Conservation (phyloP, 2,329 filamentous ascomycete species). For the Fusarium udum region DNA sequence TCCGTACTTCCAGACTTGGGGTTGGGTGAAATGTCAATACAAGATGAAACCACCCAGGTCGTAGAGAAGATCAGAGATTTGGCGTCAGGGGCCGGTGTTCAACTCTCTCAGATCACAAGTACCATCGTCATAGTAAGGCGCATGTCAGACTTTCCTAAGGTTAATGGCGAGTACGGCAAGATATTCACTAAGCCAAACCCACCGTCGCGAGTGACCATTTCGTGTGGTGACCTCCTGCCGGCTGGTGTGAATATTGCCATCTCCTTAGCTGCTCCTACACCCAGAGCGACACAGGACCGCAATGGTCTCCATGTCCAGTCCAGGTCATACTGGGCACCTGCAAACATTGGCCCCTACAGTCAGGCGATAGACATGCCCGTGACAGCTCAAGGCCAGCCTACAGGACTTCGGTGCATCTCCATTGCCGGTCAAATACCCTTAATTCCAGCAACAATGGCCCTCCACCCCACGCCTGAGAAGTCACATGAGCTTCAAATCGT, state of each 20-base stretch:
- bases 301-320: slow-evolving; percentile 88
- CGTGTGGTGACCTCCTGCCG: slow-evolving; percentile 75
- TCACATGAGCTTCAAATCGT: slow-evolving; percentile 67
- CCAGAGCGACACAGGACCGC: slow-evolving; percentile 50
- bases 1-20: slow-evolving; percentile 48
- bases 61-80: slow-evolving; percentile 56
- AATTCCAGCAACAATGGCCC: slow-evolving; percentile 78
- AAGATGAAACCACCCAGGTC: slow-evolving; percentile 59
- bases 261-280: slow-evolving; percentile 55
- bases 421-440: slow-evolving; percentile 94
- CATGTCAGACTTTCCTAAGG: slow-evolving; percentile 79
- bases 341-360: slow-evolving; percentile 97
- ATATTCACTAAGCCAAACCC: slow-evolving; percentile 84
- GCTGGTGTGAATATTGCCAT: slow-evolving; percentile 68
- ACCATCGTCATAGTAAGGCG: slow-evolving; percentile 75
- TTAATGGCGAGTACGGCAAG: slow-evolving; percentile 80
- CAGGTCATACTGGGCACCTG: slow-evolving; percentile 95
- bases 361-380: slow-evolving; percentile 75
- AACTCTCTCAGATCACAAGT: slow-evolving; percentile 58
- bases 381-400: slow-evolving; percentile 18
- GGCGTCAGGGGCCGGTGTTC: slow-evolving; percentile 47
- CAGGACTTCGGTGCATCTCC: slow-evolving; percentile 58
- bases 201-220: slow-evolving; percentile 84
- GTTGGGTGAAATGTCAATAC: slow-evolving; percentile 48
- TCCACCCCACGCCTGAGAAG: slow-evolving; percentile 54